Base-by-base conservation (phyloP, 352 stramenopile genomes). In the Phytophthora tentaculata region DNA sequence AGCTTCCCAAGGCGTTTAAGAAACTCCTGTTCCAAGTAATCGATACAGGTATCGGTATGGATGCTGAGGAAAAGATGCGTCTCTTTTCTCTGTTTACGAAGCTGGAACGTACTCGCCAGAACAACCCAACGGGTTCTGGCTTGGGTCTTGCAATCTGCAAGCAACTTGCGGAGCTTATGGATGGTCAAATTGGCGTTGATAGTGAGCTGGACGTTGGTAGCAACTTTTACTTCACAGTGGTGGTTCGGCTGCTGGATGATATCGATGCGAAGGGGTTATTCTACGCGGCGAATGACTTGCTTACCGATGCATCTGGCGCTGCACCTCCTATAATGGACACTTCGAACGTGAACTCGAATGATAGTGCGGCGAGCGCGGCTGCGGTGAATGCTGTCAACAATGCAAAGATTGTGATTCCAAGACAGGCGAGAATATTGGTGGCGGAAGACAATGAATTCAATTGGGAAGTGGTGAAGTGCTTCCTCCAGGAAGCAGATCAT, bases 131-230 rank as follows among this genome's bases (percentile, higher is more conserved):
- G n/a, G 88, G 88, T 2, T 96, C 88, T 14, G 90, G 90, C 7
- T 71, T 97, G 8, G 90, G 90, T 9, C 73, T 97, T 47, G 86
- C 87, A 9, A 96, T 97, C 53, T 96, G 87, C 64, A 96, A 95
- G 64, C 86, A 95, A 61, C 84, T 97, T 28, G 86, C 89, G 8
- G 87, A 96, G 61, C 74, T 96, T 20, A 97, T 97, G 90, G 88
- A 92, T 59, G 90, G 90, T 6, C 71, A 88, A 37, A 96, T 97
- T 55, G 87, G 89, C 50, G 86, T 97, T 13, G 88, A 96, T 35
- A 94, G 82, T 58, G 76, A 92, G 48, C 70, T 94, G 3, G 79
- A 78, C 17, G 75, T 90, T n/a, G 90, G 90, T 14, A 90, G 78
- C 50, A 89, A 90, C 56, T 97, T 97, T 59, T 94, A 88, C 62